A percentile compares a stretch with the other conserved stretches of the same genome.
These are phyloP conservation scores for Diospyros lotus DNA, from an alignment of 148 eudicot species.

Conservation along the genomic window DNA sequence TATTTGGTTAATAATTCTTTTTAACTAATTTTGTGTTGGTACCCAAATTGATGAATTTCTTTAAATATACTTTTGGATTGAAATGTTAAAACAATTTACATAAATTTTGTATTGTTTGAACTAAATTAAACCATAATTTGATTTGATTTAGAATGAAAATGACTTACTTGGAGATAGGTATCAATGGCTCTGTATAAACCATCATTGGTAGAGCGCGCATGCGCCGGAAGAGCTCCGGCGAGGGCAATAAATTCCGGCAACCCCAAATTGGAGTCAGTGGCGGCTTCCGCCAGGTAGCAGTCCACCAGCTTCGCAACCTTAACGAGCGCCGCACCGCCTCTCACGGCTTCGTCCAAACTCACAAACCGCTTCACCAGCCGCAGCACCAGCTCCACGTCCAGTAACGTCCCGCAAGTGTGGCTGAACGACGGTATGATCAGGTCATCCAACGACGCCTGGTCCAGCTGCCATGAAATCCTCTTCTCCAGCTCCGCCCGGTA, in stretches of 20 bases:
- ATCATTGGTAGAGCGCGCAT: slow-evolving; percentile 67
- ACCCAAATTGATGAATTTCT: too few relatives aligned
- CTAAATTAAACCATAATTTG: too few relatives aligned
- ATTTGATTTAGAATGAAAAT: too few relatives aligned
- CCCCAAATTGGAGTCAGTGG: slow-evolving; percentile 52
- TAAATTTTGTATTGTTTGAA: too few relatives aligned
- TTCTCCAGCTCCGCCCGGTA: slow-evolving; percentile 51
- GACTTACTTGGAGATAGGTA: slow-evolving; percentile 73
- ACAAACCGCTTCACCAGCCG: slow-evolving; percentile 56
- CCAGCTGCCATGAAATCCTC: slow-evolving; percentile 59
- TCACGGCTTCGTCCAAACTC: slow-evolving; percentile 42
- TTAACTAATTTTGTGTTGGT: too few relatives aligned
- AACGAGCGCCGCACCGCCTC: slow-evolving; percentile 42
- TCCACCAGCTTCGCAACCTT: slow-evolving; percentile 81
- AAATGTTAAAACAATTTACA: too few relatives aligned
- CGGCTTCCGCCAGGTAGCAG: slow-evolving; percentile 67
- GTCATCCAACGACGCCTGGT: slow-evolving; percentile 64
- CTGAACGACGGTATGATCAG: slow-evolving; percentile 77
- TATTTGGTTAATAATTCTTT: too few relatives aligned
- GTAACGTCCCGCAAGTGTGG: slow-evolving; percentile 60
- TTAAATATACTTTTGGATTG: too few relatives aligned
- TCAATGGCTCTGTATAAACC: slow-evolving; percentile 82
- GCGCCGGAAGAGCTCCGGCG: slow-evolving; percentile 64
- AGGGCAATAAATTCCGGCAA: slow-evolving; percentile 55
- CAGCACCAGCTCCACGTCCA: slow-evolving; percentile 59